These are phyloP conservation scores for Lentinula sp. DNA, from an alignment of 768 basidiomycete species.

Conservation along the genomic window DNA sequence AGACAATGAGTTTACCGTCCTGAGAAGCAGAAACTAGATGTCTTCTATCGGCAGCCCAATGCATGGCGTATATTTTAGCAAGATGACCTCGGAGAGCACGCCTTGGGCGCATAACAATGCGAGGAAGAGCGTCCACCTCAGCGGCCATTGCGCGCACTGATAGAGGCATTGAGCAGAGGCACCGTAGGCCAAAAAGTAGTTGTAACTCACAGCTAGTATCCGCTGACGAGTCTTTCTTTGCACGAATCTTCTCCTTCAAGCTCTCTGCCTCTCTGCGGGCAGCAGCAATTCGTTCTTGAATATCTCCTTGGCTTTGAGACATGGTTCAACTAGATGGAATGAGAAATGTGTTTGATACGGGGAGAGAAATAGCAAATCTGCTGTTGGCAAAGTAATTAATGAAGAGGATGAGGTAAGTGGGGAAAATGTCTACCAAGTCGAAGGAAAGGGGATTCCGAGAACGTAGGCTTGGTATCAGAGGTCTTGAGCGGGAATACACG, in stretches of 20 bases:
- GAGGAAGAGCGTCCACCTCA: slow-evolving; percentile 92
- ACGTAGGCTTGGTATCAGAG: neutral
- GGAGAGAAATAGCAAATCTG: neutral
- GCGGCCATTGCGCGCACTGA: slow-evolving; percentile 97
- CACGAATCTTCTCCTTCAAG: slow-evolving; percentile 97
- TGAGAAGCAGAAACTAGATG: slow-evolving; percentile 99
- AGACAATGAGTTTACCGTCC: slow-evolving; percentile 98
- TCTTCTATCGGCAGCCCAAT: slow-evolving; percentile 96
- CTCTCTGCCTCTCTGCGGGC: slow-evolving; percentile 95
- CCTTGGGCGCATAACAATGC: slow-evolving; percentile 94
- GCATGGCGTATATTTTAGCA: slow-evolving; percentile 99
- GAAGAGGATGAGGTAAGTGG: neutral
- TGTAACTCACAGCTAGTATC: slow-evolving; percentile 86
- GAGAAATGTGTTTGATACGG: neutral
- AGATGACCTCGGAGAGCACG: slow-evolving; percentile 95
- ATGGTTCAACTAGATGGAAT: slow-evolving; percentile 26
- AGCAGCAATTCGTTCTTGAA: slow-evolving; percentile 90
- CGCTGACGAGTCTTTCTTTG: slow-evolving; percentile 94
- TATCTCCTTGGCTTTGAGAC: slow-evolving; percentile 79
- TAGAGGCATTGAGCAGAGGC: slow-evolving; percentile 2
- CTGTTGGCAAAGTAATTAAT: slow-evolving; percentile 3
- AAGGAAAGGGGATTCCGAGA: neutral
- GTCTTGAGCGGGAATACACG: neutral
- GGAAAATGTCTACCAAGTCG: neutral
- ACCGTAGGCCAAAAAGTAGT: neutral